Evolutionary conservation across 768 basidiomycete genomes (phyloP).

Genomic region (Hygrophorus russula): DNA sequence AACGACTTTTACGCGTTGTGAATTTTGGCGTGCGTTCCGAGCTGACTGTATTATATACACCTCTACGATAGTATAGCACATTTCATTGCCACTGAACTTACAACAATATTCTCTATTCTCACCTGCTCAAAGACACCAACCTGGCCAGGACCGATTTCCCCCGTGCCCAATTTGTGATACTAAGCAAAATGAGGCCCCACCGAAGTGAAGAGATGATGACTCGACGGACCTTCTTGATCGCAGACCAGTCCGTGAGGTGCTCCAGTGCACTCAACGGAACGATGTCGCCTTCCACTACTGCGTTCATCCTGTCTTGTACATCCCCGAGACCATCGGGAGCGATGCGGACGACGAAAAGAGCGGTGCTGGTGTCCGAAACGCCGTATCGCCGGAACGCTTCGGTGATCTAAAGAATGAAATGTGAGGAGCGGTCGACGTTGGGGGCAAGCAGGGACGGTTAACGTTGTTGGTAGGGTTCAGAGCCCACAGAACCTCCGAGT

Average conservation of each 20-base stretch:
- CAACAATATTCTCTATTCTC: constrained; percentile 53
- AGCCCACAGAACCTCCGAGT: constrained; percentile 84
- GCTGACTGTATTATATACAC: too few relatives aligned
- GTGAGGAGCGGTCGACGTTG: background rate
- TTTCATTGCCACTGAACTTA: constrained; percentile 78
- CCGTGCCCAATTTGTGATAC: constrained; percentile 63
- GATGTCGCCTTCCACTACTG: constrained; percentile 47
- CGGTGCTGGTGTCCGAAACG: constrained; percentile 50
- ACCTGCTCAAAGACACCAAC: constrained; percentile 20
- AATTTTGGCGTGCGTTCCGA: too few relatives aligned
- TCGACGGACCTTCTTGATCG: constrained; percentile 58
- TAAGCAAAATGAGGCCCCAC: constrained; percentile 14
- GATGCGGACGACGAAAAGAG: constrained; percentile 67
- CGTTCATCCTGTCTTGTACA: constrained; percentile 43
- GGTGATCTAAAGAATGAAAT: constrained; percentile 49
- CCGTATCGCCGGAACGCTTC: constrained; percentile 85
- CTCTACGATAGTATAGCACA: too few relatives aligned
- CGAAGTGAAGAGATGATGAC: background rate
- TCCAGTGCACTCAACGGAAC: constrained; percentile 33
- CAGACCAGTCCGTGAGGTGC: constrained; percentile 55
- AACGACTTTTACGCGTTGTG: too few relatives aligned
- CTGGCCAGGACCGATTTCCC: constrained; percentile 27
- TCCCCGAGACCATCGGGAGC: constrained; percentile 25
- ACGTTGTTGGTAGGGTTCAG: constrained; percentile 87
- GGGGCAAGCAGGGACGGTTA: background rate